These are phyloP conservation scores for Ophiostoma sp. DNA, from an alignment of 2,329 filamentous ascomycete species.

Conservation along the genomic window DNA sequence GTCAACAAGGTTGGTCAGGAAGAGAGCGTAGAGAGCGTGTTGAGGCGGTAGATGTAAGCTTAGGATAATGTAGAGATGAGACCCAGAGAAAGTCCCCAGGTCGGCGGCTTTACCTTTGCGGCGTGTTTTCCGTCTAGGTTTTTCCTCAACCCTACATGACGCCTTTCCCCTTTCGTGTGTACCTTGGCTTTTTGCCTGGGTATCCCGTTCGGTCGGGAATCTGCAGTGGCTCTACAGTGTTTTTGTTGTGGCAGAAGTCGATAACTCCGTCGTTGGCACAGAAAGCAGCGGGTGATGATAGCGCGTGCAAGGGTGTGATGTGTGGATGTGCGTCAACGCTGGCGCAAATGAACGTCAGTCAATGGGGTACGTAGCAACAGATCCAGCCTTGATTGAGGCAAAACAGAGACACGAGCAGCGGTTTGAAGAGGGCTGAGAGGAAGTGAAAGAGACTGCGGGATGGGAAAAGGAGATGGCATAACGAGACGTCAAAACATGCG, in stretches of 20 bases:
- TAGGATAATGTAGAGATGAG: not conserved
- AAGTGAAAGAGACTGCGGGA: not conserved
- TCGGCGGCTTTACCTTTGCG: slow-evolving; percentile 12
- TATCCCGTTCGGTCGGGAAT: slow-evolving; percentile 7
- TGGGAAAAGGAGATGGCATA: not conserved
- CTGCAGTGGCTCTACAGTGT: not conserved
- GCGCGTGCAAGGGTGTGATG: not conserved
- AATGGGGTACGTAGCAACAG: not conserved
- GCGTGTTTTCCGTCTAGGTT: slow-evolving; percentile 16
- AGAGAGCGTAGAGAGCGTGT: not conserved
- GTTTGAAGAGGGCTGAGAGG: not conserved
- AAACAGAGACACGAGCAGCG: not conserved
- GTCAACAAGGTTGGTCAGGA: no score
- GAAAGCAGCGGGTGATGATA: not conserved
- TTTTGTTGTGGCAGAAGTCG: slow-evolving; percentile 7
- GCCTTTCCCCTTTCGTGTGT: slow-evolving; percentile 24
- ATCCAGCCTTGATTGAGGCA: not conserved
- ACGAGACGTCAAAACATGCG: not conserved
- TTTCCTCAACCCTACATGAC: slow-evolving; percentile 24
- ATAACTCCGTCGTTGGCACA: not conserved
- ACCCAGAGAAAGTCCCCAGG: not conserved
- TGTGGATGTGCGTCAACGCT: not conserved
- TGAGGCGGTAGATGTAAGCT: no score
- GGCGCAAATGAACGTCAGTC: not conserved
- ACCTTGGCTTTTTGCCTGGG: slow-evolving; percentile 9